Conservation (phyloP, 2,329 filamentous ascomycete genomes). For the Calonectria pteridis region DNA sequence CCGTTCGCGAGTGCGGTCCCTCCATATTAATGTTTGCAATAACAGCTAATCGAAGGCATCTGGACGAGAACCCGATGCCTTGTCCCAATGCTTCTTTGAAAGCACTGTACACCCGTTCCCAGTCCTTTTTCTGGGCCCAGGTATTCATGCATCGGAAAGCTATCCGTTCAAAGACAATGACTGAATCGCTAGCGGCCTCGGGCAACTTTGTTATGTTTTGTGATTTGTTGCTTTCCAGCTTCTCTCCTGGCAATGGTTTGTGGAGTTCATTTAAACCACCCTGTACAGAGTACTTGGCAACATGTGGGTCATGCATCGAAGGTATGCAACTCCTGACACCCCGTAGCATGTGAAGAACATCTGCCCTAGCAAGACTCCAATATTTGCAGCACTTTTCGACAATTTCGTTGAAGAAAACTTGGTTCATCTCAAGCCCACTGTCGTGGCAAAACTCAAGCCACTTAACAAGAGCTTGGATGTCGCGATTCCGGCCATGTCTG, state of each 20-base stretch:
- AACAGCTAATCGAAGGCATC: slow-evolving; percentile 63
- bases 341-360: slow-evolving; percentile 42
- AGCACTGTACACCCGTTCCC: slow-evolving; percentile 49
- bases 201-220: slow-evolving; percentile 29
- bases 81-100: slow-evolving; percentile 50
- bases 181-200: slow-evolving; percentile 35
- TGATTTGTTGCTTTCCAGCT: slow-evolving; percentile 8
- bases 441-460: slow-evolving; percentile 51
- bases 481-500: slow-evolving; percentile 45
- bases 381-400: slow-evolving; percentile 48
- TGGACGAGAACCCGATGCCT: slow-evolving; percentile 51
- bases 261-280: slow-evolving; percentile 38
- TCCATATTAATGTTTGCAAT: slow-evolving; percentile 54
- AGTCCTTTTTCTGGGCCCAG: slow-evolving; percentile 49
- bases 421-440: slow-evolving; percentile 45
- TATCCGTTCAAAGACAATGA: slow-evolving; percentile 37
- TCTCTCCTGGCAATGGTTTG: slow-evolving; percentile 35
- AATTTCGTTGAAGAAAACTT: slow-evolving; percentile 46
- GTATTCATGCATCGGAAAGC: slow-evolving; percentile 54
- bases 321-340: slow-evolving; percentile 43
- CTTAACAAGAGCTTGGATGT: slow-evolving; percentile 42
- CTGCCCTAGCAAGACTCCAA: slow-evolving; percentile 47
- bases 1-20: slow-evolving; percentile 44
- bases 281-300: slow-evolving; percentile 35
- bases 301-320: slow-evolving; percentile 37